Conservation (phyloP, 306 rosid genomes). For the Quercus wislizeni region DNA sequence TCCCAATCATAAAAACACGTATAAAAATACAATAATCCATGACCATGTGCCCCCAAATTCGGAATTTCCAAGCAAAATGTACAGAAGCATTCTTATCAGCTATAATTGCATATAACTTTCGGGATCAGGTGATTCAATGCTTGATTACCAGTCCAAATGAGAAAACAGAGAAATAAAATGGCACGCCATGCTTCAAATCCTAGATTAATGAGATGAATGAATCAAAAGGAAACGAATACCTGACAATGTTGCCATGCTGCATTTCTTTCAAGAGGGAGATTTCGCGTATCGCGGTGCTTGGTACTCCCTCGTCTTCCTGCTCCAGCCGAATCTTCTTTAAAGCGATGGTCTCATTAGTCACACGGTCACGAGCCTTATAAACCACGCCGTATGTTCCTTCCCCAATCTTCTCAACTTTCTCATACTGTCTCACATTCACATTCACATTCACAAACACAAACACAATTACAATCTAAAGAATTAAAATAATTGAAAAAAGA, state of each 20-base stretch:
- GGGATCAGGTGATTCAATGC: too few relatives aligned
- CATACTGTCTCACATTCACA: slow-evolving; percentile 54
- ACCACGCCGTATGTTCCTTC: slow-evolving; percentile 95
- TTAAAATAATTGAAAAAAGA: background rate
- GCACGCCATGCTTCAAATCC: too few relatives aligned
- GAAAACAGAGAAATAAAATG: too few relatives aligned
- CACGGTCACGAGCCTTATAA: slow-evolving; percentile 85
- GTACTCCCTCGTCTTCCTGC: slow-evolving; percentile 94
- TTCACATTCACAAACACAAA: slow-evolving; percentile 18
- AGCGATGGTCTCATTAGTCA: slow-evolving; percentile 76
- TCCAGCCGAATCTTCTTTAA: slow-evolving; percentile 89
- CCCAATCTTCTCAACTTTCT: slow-evolving; percentile 91
- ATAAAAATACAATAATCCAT: too few relatives aligned
- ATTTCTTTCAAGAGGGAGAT: slow-evolving; percentile 87
- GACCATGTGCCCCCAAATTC: too few relatives aligned
- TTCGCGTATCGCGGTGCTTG: slow-evolving; percentile 89
- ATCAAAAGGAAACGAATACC: slow-evolving; percentile 32
- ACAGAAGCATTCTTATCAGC: too few relatives aligned
- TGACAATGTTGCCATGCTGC: slow-evolving; percentile 90
- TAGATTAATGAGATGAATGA: background rate
- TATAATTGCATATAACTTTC: too few relatives aligned
- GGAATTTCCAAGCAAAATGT: too few relatives aligned
- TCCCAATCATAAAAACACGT: too few relatives aligned
- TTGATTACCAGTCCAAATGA: too few relatives aligned
- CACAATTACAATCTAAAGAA: slow-evolving; percentile 2